Conservation (phyloP, 352 stramenopile species). For the Phytophthora melonis region DNA sequence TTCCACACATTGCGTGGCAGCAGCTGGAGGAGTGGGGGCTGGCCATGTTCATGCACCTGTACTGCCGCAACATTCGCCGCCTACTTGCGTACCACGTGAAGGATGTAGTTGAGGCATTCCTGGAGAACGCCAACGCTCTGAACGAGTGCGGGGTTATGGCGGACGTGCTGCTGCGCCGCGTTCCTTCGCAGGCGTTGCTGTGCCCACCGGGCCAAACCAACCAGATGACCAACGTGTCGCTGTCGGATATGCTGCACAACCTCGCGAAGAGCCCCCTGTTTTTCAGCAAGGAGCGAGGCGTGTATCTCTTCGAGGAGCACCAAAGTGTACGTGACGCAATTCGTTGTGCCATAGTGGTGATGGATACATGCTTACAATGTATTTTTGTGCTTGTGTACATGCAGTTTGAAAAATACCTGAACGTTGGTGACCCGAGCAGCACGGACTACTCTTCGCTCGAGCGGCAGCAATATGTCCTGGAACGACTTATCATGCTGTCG, state of each 20-base stretch:
- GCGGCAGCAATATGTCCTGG: slow-evolving; percentile 85
- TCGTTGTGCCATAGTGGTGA: not conserved
- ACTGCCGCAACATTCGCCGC: slow-evolving; percentile 83
- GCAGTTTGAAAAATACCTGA: slow-evolving; percentile 90
- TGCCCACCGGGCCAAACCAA: slow-evolving; percentile 76
- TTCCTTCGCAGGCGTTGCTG: slow-evolving; percentile 77
- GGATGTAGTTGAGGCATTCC: slow-evolving; percentile 83
- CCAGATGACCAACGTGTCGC: slow-evolving; percentile 86
- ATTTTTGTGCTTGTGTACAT: slow-evolving; percentile 10
- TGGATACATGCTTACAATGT: slow-evolving; percentile 6
- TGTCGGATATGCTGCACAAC: slow-evolving; percentile 77
- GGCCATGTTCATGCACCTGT: slow-evolving; percentile 89
- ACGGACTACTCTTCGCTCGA: slow-evolving; percentile 81
- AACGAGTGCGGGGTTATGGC: slow-evolving; percentile 84
- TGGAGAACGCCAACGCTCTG: slow-evolving; percentile 83
- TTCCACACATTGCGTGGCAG: slow-evolving; percentile 77
- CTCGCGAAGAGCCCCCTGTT: slow-evolving; percentile 79
- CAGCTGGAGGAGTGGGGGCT: slow-evolving; percentile 82
- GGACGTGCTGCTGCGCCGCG: slow-evolving; percentile 76
- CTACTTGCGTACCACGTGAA: slow-evolving; percentile 88
- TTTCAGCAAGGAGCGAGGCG: slow-evolving; percentile 74
- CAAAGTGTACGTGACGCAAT: slow-evolving; percentile 57
- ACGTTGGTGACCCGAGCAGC: slow-evolving; percentile 77
- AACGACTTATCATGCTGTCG: slow-evolving; percentile 87
- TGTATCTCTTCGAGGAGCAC: slow-evolving; percentile 87